A percentile compares a stretch with the other conserved stretches of the same genome.
Evolutionary conservation across 1,284 basidiomycete species (phyloP).

Genomic region (Sutorius eximius): DNA sequence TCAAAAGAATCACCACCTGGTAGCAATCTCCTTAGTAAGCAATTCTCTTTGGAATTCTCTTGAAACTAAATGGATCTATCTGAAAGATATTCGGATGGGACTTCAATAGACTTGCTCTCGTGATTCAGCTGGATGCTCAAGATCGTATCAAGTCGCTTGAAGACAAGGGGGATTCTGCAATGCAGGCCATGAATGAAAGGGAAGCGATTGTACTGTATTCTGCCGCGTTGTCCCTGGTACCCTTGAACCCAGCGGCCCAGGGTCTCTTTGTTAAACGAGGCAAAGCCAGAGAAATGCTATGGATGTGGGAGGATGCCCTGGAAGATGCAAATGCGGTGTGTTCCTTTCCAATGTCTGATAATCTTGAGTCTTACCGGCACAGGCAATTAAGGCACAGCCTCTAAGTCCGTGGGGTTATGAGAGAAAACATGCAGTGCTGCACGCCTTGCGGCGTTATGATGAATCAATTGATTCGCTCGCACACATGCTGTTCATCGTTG

Average conservation of each 20-base stretch:
- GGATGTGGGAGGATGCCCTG: slow-evolving; percentile 1
- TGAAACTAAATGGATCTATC: not conserved
- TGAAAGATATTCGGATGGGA: not conserved
- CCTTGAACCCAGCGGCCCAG: not conserved
- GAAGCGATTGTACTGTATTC: not conserved
- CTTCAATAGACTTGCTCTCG: not conserved
- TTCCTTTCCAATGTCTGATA: no score
- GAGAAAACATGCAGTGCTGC: slow-evolving; percentile 1
- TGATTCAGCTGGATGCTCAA: not conserved
- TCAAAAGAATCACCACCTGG: not conserved
- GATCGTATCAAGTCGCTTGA: not conserved
- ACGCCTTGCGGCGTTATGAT: not conserved
- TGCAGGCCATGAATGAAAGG: not conserved
- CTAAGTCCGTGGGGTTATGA: slow-evolving; percentile 2
- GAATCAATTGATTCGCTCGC: slow-evolving; percentile 3
- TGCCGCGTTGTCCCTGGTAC: slow-evolving; percentile 1
- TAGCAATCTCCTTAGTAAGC: not conserved
- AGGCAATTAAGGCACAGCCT: slow-evolving; percentile 3
- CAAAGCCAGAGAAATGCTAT: not conserved
- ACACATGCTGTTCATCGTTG: no score
- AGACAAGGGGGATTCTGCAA: not conserved
- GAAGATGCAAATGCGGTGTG: slow-evolving; percentile 2
- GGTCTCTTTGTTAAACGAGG: slow-evolving; percentile 11
- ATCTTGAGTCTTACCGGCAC: no score
- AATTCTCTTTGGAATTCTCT: not conserved